Evolutionary conservation across 2,329 filamentous ascomycete species (phyloP).

Genomic region (Beauveria bassiana): DNA sequence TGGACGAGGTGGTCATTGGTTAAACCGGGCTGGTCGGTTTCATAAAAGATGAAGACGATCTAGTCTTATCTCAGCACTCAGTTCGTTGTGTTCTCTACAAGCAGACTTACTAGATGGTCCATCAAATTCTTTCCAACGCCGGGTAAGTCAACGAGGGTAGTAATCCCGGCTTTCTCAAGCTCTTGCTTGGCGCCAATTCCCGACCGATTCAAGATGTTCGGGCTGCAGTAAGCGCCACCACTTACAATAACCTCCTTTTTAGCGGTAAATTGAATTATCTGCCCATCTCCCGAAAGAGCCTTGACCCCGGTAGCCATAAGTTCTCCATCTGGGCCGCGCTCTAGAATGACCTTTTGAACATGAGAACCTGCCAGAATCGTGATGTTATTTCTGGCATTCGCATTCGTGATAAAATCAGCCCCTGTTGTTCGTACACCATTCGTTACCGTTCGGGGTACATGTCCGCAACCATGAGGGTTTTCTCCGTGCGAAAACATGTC

Average conservation of each 20-base stretch:
- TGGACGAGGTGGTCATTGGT: conserved; percentile 49
- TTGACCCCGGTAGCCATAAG: conserved; percentile 37
- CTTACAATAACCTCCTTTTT: conserved; percentile 33
- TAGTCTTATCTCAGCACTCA: conserved; percentile 14
- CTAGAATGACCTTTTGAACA: conserved; percentile 45
- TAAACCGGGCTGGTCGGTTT: conserved; percentile 41
- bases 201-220: conserved; percentile 43
- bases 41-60: conserved; percentile 54
- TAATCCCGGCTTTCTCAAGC: conserved; percentile 32
- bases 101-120: conserved; percentile 33
- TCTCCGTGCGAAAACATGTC: conserved; percentile 51
- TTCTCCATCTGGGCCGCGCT: conserved; percentile 23
- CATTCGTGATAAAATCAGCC: conserved; percentile 42
- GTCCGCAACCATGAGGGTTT: conserved; percentile 46
- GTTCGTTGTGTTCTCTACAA: background rate
- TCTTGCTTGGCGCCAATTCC: conserved; percentile 41
- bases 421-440: conserved; percentile 44
- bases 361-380: conserved; percentile 38
- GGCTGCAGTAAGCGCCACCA: conserved; percentile 43
- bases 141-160: conserved; percentile 33
- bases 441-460: conserved; percentile 44
- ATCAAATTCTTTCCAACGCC: conserved; percentile 45
- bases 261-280: conserved; percentile 28
- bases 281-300: conserved; percentile 33
- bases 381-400: conserved; percentile 33